Base-by-base conservation (phyloP, 2,329 filamentous ascomycete species). In the Drechslerella dactyloides region DNA sequence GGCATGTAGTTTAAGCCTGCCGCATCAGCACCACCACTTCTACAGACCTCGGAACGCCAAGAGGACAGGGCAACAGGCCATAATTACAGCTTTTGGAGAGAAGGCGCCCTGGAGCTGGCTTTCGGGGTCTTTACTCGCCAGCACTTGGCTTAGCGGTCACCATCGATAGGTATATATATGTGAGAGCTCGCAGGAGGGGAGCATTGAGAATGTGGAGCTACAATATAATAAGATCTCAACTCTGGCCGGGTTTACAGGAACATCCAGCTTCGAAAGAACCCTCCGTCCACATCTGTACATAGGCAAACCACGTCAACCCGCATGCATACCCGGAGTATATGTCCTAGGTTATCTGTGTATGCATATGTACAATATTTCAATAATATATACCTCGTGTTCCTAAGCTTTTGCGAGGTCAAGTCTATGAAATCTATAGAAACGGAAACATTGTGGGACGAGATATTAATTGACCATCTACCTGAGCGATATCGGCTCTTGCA, bases 141-240 rank as follows among this genome's bases (percentile, higher is more conserved):
- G 37, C 37, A 3, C 8, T 8, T 33, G 27, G 27, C 27, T 33
- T 13, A 42, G 4, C 37, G 13, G 33, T 37, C 33, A 37, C 6
- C 33, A n/a, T n/a, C n/a, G n/a, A n/a, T n/a, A n/a, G n/a, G 27
- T 33, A 33, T 33, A 33, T 33, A 8, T 33, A 33, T 15, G 37
- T 15, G 37, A 13, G 37, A 42, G 15, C 37, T 17, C 13, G 37
- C 37, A 4, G 15, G 4, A 42, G 37, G 37, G 37, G n/a, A n/a
- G n/a, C n/a, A 15, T 42, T 6, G 37, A 17, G 11, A 42, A n/a
- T n/a, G n/a, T n/a, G n/a, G 37, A 15, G n/a, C 11, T 42, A 15
- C 13, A 13, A 6, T 4, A 13, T 13, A 15, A 44, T 27, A 52
- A 30, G 19, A 69, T 69, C 65, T 69, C 65, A 60, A 63, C 65